A percentile compares a stretch with the other conserved stretches of the same genome.
phyloP scores from a whole-genome alignment of 306 rosid genomes.

The Cicer cuneatum region DNA sequence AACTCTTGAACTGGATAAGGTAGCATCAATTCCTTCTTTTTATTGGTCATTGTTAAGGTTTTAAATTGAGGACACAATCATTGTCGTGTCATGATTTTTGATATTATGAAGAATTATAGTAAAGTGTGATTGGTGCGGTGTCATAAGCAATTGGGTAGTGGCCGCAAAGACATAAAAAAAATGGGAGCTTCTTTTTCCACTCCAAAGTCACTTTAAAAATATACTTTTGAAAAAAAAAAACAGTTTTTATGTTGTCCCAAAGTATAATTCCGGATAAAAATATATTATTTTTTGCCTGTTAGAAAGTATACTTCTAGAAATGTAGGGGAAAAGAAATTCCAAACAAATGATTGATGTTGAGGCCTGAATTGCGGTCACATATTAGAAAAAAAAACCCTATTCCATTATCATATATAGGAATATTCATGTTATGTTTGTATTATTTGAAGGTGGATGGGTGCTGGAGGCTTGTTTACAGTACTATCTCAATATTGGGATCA shows the following conservation, averaged over 20 bases:
- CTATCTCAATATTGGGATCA: conserved; percentile 79
- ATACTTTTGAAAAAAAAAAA: no score
- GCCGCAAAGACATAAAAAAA: not conserved
- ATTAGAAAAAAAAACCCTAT: not conserved
- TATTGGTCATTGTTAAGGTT: not conserved
- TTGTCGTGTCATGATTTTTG: not conserved
- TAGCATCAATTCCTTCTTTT: conserved; percentile 21
- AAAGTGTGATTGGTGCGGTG: not conserved
- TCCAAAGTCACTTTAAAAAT: no score
- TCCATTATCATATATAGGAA: not conserved
- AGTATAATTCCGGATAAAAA: no score
- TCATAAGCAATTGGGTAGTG: not conserved
- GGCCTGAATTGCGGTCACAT: not conserved
- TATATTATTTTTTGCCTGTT: no score
- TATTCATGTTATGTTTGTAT: conserved; percentile 9
- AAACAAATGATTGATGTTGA: not conserved
- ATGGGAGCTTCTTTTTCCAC: no score
- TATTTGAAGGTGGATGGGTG: conserved; percentile 64
- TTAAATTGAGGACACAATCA: not conserved
- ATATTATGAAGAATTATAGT: not conserved
- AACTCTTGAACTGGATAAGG: conserved; percentile 67
- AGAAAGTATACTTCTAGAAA: no score
- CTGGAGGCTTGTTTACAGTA: conserved; percentile 86
- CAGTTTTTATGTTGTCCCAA: no score
- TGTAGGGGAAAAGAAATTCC: no score